Evolutionary conservation across 2,329 filamentous ascomycete genomes (phyloP).

Genomic region (Tolypocladium endophyticum): DNA sequence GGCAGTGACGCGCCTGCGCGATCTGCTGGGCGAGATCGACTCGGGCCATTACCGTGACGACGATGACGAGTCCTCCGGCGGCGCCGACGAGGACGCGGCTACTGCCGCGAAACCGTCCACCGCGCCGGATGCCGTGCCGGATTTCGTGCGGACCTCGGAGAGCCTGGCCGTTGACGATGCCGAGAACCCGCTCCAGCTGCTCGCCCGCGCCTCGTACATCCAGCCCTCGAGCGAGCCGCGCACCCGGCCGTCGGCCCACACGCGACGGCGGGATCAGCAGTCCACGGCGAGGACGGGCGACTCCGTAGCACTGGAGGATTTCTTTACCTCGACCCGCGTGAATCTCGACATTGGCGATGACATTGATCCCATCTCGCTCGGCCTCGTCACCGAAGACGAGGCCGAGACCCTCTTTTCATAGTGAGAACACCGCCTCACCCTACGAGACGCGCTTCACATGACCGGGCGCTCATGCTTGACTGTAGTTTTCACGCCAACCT

Average conservation of each 20-base stretch:
- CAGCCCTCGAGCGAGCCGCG: constrained; percentile 36
- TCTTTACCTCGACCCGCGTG: constrained; percentile 56
- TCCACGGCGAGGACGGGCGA: constrained; percentile 13
- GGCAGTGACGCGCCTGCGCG: constrained; percentile 31
- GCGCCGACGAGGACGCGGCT: constrained; percentile 19
- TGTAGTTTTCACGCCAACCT: constrained; percentile 57
- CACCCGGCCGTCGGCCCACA: constrained; percentile 14
- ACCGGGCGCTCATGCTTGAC: neutral
- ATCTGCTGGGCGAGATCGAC: constrained; percentile 23
- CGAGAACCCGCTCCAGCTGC: constrained; percentile 63
- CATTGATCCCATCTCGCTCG: constrained; percentile 59
- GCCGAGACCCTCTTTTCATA: constrained; percentile 53
- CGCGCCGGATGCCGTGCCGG: constrained; percentile 14
- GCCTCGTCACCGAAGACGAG: constrained; percentile 56
- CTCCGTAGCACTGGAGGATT: constrained; percentile 39
- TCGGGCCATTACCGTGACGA: constrained; percentile 13
- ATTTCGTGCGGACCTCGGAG: constrained; percentile 28
- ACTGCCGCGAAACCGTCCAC: constrained; percentile 15
- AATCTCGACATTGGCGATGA: constrained; percentile 53
- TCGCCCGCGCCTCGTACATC: constrained; percentile 62
- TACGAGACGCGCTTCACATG: neutral
- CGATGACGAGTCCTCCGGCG: constrained; percentile 18
- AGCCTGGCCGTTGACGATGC: constrained; percentile 58
- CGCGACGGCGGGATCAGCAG: constrained; percentile 5
- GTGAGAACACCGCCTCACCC: constrained; percentile 29